Evolutionary conservation across 108 stramenopile genomes (phyloP), one percentile per base, ranked within the genome.

Genomic region (Skeletonema menzelii): DNA sequence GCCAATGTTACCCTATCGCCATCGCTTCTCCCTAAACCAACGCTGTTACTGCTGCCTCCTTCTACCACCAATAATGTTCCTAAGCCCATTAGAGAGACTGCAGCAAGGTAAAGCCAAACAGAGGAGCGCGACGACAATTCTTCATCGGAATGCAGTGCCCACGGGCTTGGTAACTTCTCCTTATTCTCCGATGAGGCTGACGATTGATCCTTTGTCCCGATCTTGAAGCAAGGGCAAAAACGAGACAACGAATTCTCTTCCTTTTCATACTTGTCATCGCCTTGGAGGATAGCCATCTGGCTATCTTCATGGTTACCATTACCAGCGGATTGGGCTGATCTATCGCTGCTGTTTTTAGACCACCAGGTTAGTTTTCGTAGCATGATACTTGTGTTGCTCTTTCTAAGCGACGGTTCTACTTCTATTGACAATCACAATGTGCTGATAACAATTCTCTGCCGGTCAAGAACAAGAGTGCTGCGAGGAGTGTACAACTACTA

Each of bases 71-170:
- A 26, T 19, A 69, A 63, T n/a, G 64, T 47, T 8, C 46, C 47
- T 1, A 77, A 59, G 26, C 64, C 64, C 27, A 65, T 70, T 0
- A 77, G 56, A 40, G 76, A 77, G 3, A 56, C 28, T 22, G 63
- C 65, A 4, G 76, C 58, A 3, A 77, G 56, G 40, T 77, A 77
- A 2, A 70, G 26, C 76, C 76, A 77, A 20, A 10, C 35, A 19
- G 62, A 69, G 6, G 76, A 70, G 13, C 76, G 76, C 0, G 76
- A 63, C 35, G 76, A 77, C 8, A 70, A 42, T 15, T 70, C 57
- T 70, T 77, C 76, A 24, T 70, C 55, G 14, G 42, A 27, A 53
- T 60, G 53, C 10, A 77, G 62, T 13, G 69, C 76, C 26, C 53
- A 77, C 10, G 69, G 76, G 32, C 53, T 70, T 31, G 65, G 63